Base-by-base conservation (phyloP, 2,329 filamentous ascomycete species). In the Aspergillus fijiensis region DNA sequence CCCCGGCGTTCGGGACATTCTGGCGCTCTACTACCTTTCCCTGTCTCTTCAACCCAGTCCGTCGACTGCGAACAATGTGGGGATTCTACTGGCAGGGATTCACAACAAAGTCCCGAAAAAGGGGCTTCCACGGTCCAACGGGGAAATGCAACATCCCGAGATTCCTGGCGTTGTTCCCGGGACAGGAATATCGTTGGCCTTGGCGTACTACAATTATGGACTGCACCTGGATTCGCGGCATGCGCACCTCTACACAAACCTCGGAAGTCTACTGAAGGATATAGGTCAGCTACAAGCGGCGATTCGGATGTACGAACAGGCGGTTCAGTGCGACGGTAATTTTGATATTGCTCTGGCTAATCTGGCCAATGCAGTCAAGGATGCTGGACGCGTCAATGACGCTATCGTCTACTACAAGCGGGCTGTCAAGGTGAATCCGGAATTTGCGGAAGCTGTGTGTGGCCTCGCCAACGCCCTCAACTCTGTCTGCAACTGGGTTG, bases 311-410 rank as follows among this genome's bases (percentile, higher is more conserved):
- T 99, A 99, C 72, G 92, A 98, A 76, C 88, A 92, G 66, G 95
- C 95, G 11, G 95, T 99, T 14, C 84, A 86, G 3, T 98, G 93
- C 72, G 95, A 99, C 74, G 87, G 87, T n/a, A 91, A 88, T 25
- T 99, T 99, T 70, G 95, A 99, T 71, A 99, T 99, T 70, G 95
- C 95, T 35, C 80, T 99, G 58, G 96, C 95, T 4, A 99, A 99
- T 70, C 82, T 99, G 23, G 95, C 95, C 58, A 99, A 99, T 74
- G 95, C 95, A 9, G 93, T 99, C 66, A 99, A 99, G 75, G 95
- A 99, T 74, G 92, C 96, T 67, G 95, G 95, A 2, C 87, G 91
- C 49, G 91, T 98, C 66, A 90, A 87, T 59, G 95, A 99, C 72
- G 95, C 95, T 1, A 98, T 99, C 61, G 79, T 81, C 27, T 98